Base-by-base conservation (phyloP, 2,329 filamentous ascomycete genomes). In the Xylaria digitata region DNA sequence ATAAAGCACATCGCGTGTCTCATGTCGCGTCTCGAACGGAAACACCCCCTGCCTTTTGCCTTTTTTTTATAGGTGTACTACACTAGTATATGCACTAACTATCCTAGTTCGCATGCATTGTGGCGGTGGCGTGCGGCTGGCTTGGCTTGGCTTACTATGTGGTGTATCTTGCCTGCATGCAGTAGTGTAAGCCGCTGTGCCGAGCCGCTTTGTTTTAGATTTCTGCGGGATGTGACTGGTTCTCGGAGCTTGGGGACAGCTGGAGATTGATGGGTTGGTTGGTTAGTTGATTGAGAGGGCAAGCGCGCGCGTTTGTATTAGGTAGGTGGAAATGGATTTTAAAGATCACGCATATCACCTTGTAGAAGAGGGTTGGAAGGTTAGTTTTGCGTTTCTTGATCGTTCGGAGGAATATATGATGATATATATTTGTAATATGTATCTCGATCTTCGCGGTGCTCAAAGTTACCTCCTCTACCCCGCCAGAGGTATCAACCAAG, bases 1-100 rank as follows among this genome's bases (percentile, higher is more conserved):
- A 65, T 65, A 55, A 30, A 23, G 45, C 40, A 32, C 17, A 54
- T 64, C 43, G 61, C 61, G 65, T 55, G 61, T 65, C 50, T 65
- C 61, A 65, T 5, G 49, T 57, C 23, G 43, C 49, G 60, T 63
- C 65, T 59, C 40, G 63, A 42, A 65, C n/a, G 30, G 37, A 17
- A 3, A n/a, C 50, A 15, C 34, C 63, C 50, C 49, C 59, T 61
- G 19, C 26, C 48, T 17, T 30, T 37, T 26, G 26, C 26, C 26
- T 26, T 26, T 26, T 26, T 26, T 26, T 26, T 26, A 26, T 5
- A 26, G 26, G 26, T 26, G 5, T 26, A 26, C 5, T 26, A 26
- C 26, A 2, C 3, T 26, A 3, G 26, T 26, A 26, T 26, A 26
- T 26, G 26, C 26, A 26, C 26, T 26, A 26, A 1, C 26, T 37